phyloP scores from a whole-genome alignment of 2,329 filamentous ascomycete genomes.

The Colletotrichum phormii region DNA sequence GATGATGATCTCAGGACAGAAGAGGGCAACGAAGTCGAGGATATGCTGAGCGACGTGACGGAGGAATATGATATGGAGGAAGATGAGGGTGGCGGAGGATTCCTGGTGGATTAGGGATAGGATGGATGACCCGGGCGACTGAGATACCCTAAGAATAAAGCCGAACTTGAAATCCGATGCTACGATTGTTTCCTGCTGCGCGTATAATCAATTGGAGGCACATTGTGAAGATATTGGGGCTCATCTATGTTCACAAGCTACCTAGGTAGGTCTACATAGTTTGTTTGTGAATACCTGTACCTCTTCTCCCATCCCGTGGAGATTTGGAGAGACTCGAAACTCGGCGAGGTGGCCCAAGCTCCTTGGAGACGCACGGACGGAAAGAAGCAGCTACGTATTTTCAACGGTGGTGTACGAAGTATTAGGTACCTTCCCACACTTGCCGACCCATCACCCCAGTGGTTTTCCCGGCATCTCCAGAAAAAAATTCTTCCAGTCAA shows the following conservation, averaged over 20 bases:
- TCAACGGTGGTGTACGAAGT: background rate
- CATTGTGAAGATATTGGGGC: no score
- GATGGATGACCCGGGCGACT: background rate
- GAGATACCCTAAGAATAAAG: background rate
- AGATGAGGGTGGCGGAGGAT: conserved; percentile 60
- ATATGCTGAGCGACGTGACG: conserved; percentile 54
- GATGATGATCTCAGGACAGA: background rate
- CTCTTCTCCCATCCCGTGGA: no score
- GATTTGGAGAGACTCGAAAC: background rate
- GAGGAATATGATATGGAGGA: conserved; percentile 57
- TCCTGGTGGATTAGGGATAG: conserved; percentile 50
- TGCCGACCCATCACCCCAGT: background rate
- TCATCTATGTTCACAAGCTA: no score
- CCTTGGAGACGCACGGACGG: background rate
- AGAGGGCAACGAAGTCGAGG: conserved; percentile 49
- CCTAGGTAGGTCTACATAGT: no score
- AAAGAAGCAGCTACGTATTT: background rate
- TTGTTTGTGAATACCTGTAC: no score
- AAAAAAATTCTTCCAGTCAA: conserved; percentile 7
- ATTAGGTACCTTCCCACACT: background rate
- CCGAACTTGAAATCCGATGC: no score
- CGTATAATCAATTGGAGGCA: no score
- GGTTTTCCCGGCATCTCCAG: background rate
- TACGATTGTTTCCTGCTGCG: no score
- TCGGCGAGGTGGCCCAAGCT: background rate